phyloP scores from a whole-genome alignment of 148 eudicot species.

The Amaranthus hypochondriacus region DNA sequence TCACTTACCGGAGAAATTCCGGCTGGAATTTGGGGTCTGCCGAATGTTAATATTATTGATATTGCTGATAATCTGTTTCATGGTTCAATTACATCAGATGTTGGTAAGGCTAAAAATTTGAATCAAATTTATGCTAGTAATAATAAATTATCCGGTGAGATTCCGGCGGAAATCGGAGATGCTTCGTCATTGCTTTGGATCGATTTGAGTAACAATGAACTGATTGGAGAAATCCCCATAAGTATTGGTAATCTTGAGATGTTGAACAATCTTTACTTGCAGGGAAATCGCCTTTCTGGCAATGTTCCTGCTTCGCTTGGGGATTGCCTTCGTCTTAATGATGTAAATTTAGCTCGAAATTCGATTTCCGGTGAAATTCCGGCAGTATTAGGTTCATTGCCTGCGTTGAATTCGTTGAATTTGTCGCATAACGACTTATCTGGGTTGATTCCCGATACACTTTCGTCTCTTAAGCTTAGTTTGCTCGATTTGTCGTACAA shows the following conservation, averaged over 20 bases:
- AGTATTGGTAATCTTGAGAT: slow-evolving; percentile 45
- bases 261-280: slow-evolving; percentile 46
- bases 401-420: slow-evolving; percentile 55
- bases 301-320: slow-evolving; percentile 55
- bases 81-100: slow-evolving; percentile 51
- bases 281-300: slow-evolving; percentile 55
- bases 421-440: slow-evolving; percentile 60
- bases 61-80: slow-evolving; percentile 48
- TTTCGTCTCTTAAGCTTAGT: slow-evolving; percentile 57
- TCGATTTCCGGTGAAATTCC: slow-evolving; percentile 64
- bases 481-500: slow-evolving; percentile 75
- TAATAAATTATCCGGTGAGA: slow-evolving; percentile 54
- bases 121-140: slow-evolving; percentile 32
- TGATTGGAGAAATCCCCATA: slow-evolving; percentile 49
- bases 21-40: slow-evolving; percentile 75
- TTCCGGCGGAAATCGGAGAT: slow-evolving; percentile 53
- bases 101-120: slow-evolving; percentile 50
- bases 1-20: slow-evolving; percentile 68
- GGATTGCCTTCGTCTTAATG: slow-evolving; percentile 52
- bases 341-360: slow-evolving; percentile 59
- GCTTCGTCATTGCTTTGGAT: slow-evolving; percentile 34
- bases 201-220: slow-evolving; percentile 49
- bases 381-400: slow-evolving; percentile 50
- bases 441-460: slow-evolving; percentile 58
- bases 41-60: slow-evolving; percentile 54